These are phyloP conservation scores for Fragilaria radians DNA, from an alignment of 108 stramenopile genomes.

Conservation along the genomic window DNA sequence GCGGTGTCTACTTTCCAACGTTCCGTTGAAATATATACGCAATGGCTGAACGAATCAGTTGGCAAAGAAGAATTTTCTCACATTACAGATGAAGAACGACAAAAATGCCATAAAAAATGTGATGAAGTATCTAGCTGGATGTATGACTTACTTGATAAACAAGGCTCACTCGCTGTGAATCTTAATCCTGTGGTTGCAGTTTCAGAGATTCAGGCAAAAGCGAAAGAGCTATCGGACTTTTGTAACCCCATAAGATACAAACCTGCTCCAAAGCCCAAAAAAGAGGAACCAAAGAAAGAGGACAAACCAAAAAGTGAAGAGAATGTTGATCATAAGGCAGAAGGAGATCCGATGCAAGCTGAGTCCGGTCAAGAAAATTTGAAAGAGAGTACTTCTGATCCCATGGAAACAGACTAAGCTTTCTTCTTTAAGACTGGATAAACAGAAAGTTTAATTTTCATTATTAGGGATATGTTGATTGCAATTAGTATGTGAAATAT, in stretches of 20 bases:
- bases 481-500: too few species aligned
- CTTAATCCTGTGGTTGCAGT: slow-evolving; percentile 80
- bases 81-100: slow-evolving; percentile 87
- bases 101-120: slow-evolving; percentile 60
- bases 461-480: too few species aligned
- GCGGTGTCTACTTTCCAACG: slow-evolving; percentile 68
- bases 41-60: slow-evolving; percentile 71
- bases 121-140: slow-evolving; percentile 84
- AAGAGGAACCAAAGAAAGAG: slow-evolving; percentile 53
- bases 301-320: slow-evolving; percentile 9
- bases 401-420: slow-evolving; percentile 29
- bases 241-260: slow-evolving; percentile 90
- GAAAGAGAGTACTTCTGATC: slow-evolving; percentile 48
- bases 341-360: slow-evolving; percentile 29
- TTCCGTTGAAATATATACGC: slow-evolving; percentile 76
- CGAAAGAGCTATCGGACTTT: slow-evolving; percentile 49
- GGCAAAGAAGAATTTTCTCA: slow-evolving; percentile 80
- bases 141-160: slow-evolving; percentile 89
- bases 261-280: slow-evolving; percentile 78
- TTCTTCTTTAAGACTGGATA: too few species aligned
- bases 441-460: too few species aligned
- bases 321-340: slow-evolving; percentile 33
- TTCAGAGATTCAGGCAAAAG: slow-evolving; percentile 61
- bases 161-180: slow-evolving; percentile 57
- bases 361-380: slow-evolving; percentile 46